Conservation (phyloP, 306 rosid genomes). For the Crataegus laevigata region DNA sequence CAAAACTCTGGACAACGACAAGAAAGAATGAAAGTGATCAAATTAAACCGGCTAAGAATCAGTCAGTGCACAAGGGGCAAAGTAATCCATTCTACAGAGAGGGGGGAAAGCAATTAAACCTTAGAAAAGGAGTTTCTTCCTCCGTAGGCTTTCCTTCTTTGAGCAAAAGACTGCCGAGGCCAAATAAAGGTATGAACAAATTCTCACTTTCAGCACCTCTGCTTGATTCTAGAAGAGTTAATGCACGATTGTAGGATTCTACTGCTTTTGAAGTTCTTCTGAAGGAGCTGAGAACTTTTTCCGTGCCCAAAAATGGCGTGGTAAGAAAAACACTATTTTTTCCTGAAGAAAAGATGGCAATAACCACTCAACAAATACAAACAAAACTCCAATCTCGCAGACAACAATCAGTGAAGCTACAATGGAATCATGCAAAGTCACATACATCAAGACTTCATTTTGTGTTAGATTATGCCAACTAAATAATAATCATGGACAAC, state of each 20-base stretch:
- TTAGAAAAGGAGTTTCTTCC: constrained; percentile 65
- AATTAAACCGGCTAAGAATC: not conserved
- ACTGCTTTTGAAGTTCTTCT: constrained; percentile 66
- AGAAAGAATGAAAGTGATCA: constrained; percentile 15
- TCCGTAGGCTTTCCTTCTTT: constrained; percentile 64
- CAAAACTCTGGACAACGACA: constrained; percentile 43
- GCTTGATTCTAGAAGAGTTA: constrained; percentile 58
- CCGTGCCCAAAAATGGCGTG: constrained; percentile 71
- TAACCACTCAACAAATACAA: not conserved
- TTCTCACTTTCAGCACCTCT: constrained; percentile 67
- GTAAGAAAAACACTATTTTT: constrained; percentile 52
- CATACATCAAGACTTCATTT: not conserved
- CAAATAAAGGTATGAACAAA: constrained; percentile 67
- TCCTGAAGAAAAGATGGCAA: constrained; percentile 35
- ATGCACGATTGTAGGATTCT: constrained; percentile 46
- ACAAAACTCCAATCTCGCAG: not conserved
- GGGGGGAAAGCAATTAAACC: constrained; percentile 34
- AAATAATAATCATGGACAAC: not conserved
- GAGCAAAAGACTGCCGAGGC: constrained; percentile 72
- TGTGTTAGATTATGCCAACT: not conserved
- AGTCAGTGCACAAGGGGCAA: constrained; percentile 1
- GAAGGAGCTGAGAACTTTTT: constrained; percentile 51
- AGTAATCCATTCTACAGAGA: not conserved
- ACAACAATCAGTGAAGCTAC: not conserved
- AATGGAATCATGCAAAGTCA: not conserved